These are phyloP conservation scores for Purpureocillium takamizusanense DNA, from an alignment of 2,329 filamentous ascomycete genomes.

Conservation along the genomic window DNA sequence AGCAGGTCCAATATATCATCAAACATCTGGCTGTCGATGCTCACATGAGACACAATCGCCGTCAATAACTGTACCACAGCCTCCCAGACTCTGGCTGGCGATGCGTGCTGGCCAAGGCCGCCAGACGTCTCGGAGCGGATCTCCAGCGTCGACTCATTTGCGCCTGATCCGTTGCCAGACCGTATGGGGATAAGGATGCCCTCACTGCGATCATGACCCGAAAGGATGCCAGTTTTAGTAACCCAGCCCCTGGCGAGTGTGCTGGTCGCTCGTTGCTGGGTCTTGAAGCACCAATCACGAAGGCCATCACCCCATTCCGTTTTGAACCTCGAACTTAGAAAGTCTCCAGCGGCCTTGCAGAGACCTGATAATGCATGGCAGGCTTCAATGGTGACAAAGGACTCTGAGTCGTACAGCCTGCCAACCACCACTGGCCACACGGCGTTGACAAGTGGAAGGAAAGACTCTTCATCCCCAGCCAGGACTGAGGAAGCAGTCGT, in stretches of 20 bases:
- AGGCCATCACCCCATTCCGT: slow-evolving; percentile 58
- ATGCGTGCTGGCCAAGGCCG: slow-evolving; percentile 49
- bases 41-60: slow-evolving; percentile 52
- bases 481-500: slow-evolving; percentile 64
- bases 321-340: slow-evolving; percentile 67
- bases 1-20: slow-evolving; percentile 62
- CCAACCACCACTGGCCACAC: slow-evolving; percentile 77
- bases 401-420: slow-evolving; percentile 57
- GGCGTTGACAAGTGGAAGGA: slow-evolving; percentile 81
- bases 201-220: not conserved
- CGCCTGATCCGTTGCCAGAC: slow-evolving; percentile 12
- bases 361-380: slow-evolving; percentile 60
- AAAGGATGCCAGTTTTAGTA: not conserved
- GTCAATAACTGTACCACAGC: slow-evolving; percentile 50
- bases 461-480: slow-evolving; percentile 67
- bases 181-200: slow-evolving; percentile 24
- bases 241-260: slow-evolving; percentile 5
- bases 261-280: slow-evolving; percentile 28
- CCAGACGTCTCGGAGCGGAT: slow-evolving; percentile 11
- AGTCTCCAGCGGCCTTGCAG: slow-evolving; percentile 67
- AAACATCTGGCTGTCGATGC: slow-evolving; percentile 59
- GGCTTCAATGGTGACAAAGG: slow-evolving; percentile 61
- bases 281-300: slow-evolving; percentile 36
- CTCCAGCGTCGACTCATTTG: slow-evolving; percentile 7
- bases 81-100: slow-evolving; percentile 55